These are phyloP conservation scores for Serendipita sp. DNA, from an alignment of 768 basidiomycete genomes.

Conservation along the genomic window DNA sequence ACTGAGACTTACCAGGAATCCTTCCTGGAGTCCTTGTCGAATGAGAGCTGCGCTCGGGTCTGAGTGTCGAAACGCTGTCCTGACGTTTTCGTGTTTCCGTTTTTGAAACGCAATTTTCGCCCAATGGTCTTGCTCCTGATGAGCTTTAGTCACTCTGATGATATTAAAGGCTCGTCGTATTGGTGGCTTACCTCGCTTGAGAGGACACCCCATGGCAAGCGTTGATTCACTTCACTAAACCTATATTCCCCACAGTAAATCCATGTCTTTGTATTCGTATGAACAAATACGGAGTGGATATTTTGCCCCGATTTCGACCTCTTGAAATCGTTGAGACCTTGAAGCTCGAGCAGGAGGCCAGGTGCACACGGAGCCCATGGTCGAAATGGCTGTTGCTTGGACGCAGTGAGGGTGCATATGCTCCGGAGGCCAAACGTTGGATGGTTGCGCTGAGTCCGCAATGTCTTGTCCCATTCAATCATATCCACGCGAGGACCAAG, in stretches of 20 bases:
- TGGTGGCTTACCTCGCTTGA: too few relatives aligned
- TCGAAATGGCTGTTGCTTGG: background rate
- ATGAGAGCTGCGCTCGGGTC: too few relatives aligned
- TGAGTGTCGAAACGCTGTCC: too few relatives aligned
- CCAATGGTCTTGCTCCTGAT: too few relatives aligned
- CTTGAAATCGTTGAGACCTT: background rate
- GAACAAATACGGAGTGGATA: background rate
- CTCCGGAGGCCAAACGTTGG: background rate
- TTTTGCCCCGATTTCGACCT: background rate
- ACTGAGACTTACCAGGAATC: too few relatives aligned
- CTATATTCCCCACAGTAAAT: background rate
- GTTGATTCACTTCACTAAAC: background rate
- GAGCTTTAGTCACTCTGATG: too few relatives aligned
- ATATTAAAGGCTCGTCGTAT: too few relatives aligned
- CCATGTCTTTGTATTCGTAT: background rate
- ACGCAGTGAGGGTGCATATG: background rate
- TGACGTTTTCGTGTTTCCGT: too few relatives aligned
- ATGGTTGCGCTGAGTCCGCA: background rate
- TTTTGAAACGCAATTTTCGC: too few relatives aligned
- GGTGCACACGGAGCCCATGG: background rate
- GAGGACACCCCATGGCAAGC: too few relatives aligned
- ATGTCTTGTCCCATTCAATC: background rate
- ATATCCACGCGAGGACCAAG: background rate
- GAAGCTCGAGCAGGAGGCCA: background rate
- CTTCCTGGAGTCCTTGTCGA: too few relatives aligned